These are phyloP conservation scores for Xylariaceae sp. DNA, from an alignment of 2,329 filamentous ascomycete genomes.

Conservation along the genomic window DNA sequence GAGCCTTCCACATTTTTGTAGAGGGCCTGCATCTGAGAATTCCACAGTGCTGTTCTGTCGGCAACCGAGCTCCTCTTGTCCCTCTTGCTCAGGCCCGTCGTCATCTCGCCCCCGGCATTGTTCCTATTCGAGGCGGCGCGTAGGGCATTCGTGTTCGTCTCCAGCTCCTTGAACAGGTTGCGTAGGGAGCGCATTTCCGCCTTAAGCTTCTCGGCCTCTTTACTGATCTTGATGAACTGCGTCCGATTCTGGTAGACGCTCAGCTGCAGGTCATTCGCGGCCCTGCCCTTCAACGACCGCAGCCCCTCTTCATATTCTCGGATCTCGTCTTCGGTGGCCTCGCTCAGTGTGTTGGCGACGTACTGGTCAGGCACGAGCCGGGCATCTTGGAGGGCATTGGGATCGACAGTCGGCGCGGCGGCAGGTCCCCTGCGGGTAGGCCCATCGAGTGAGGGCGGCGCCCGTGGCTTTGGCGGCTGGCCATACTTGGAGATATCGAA, in stretches of 20 bases:
- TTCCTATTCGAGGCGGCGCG: conserved; percentile 50
- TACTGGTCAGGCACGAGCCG: conserved; percentile 74
- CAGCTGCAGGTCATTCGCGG: conserved; percentile 79
- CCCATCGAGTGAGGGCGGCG: conserved; percentile 46
- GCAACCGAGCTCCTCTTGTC: conserved; percentile 87
- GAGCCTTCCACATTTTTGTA: conserved; percentile 98
- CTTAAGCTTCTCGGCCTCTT: conserved; percentile 93
- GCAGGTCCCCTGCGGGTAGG: conserved; percentile 32
- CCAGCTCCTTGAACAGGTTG: conserved; percentile 88
- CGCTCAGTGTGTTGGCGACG: conserved; percentile 64
- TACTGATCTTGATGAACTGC: conserved; percentile 98
- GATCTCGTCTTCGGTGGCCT: conserved; percentile 83
- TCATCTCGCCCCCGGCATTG: conserved; percentile 42
- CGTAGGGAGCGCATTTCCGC: conserved; percentile 87
- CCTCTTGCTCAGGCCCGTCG: conserved; percentile 52
- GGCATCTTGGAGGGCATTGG: conserved; percentile 72
- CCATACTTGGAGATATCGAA: conserved; percentile 47
- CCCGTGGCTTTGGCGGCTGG: conserved; percentile 35
- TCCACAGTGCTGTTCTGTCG: conserved; percentile 59
- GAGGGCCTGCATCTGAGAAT: conserved; percentile 67
- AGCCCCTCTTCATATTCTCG: conserved; percentile 71
- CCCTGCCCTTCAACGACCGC: conserved; percentile 68
- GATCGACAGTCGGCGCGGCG: conserved; percentile 61
- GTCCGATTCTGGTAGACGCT: conserved; percentile 96
- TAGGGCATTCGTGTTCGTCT: conserved; percentile 63